phyloP scores from a whole-genome alignment of 305 asterid species.

The Fraxinus greggii region DNA sequence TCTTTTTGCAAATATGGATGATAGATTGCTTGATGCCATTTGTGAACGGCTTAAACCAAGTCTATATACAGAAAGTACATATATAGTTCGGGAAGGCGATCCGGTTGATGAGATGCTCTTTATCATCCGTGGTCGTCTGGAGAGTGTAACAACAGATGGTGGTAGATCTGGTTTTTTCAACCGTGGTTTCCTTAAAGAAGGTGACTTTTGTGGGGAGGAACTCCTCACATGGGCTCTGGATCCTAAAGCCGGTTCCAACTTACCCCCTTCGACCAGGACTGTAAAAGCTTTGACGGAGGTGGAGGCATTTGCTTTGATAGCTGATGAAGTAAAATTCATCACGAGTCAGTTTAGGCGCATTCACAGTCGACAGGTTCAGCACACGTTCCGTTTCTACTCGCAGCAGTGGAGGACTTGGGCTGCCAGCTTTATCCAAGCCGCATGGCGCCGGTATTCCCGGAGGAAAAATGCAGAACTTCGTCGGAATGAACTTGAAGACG shows the following conservation, averaged over 20 bases:
- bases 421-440: constrained; percentile 85
- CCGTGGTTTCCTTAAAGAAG: constrained; percentile 72
- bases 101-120: constrained; percentile 95
- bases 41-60: constrained; percentile 96
- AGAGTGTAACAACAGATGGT: constrained; percentile 95
- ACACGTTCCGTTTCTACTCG: constrained; percentile 85
- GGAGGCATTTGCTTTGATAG: constrained; percentile 91
- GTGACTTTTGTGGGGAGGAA: constrained; percentile 97
- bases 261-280: constrained; percentile 91
- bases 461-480: constrained; percentile 61
- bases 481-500: constrained; percentile 45
- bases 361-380: constrained; percentile 93
- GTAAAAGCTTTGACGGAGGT: constrained; percentile 91
- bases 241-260: constrained; percentile 76
- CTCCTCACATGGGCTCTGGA: constrained; percentile 98
- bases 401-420: constrained; percentile 99
- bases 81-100: constrained; percentile 86
- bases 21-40: constrained; percentile 84
- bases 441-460: constrained; percentile 72
- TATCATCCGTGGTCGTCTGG: constrained; percentile 89
- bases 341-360: constrained; percentile 84
- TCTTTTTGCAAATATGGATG: constrained; percentile 94
- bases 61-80: constrained; percentile 77
- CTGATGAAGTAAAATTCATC: constrained; percentile 83
- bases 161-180: constrained; percentile 95